phyloP scores from a whole-genome alignment of 768 basidiomycete genomes.

The Naganishia vishniacii region DNA sequence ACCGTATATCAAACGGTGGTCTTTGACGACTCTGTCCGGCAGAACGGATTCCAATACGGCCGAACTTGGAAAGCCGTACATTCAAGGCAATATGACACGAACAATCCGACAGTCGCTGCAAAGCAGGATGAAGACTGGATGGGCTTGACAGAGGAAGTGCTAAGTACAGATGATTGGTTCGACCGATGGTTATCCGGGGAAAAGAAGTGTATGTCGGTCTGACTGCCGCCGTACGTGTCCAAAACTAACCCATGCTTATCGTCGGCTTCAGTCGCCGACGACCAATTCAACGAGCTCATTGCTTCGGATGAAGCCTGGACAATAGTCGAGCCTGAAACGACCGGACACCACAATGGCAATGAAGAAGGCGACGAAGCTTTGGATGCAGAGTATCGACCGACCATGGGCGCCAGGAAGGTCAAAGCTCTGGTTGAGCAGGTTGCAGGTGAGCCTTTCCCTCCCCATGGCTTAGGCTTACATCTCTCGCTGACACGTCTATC shows the following conservation, averaged over 20 bases:
- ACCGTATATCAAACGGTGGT: constrained; percentile 86
- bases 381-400: constrained; percentile 58
- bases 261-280: constrained; percentile 64
- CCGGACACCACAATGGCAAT: constrained; percentile 58
- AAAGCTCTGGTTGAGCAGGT: constrained; percentile 85
- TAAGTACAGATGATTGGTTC: constrained; percentile 84
- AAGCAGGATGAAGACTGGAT: constrained; percentile 54
- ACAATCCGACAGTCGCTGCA: background rate
- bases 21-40: constrained; percentile 73
- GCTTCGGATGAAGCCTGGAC: constrained; percentile 77
- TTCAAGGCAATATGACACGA: background rate
- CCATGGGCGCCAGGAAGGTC: constrained; percentile 74
- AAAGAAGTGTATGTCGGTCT: constrained; percentile 63
- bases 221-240: background rate
- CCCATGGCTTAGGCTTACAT: background rate
- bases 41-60: constrained; percentile 65
- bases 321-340: constrained; percentile 51
- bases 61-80: constrained; percentile 33
- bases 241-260: background rate
- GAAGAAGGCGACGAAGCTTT: constrained; percentile 48
- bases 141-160: constrained; percentile 73
- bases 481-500: background rate
- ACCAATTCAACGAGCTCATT: constrained; percentile 80
- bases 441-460: constrained; percentile 57
- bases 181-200: constrained; percentile 84